phyloP scores from a whole-genome alignment of 352 stramenopile species.

The Pythium aristosporum region DNA sequence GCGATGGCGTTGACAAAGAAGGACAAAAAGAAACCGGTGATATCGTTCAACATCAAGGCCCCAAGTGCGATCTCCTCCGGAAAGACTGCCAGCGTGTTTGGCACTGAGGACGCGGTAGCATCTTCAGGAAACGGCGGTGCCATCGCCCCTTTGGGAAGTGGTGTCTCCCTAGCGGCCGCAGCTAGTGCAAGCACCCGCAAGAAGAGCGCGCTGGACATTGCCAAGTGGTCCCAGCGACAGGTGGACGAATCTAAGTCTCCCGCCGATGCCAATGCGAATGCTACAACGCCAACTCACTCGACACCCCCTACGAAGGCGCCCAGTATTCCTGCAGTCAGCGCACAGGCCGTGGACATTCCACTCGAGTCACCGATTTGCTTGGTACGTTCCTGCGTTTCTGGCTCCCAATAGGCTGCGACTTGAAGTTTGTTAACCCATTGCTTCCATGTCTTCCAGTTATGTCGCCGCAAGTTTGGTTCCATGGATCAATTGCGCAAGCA shows the following conservation, averaged over 20 bases:
- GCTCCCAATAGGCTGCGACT: background rate
- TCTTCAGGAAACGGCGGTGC: background rate
- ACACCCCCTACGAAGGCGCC: background rate
- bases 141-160: background rate
- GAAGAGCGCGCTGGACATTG: conserved; percentile 78
- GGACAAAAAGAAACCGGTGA: conserved; percentile 67
- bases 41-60: conserved; percentile 63
- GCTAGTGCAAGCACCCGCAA: conserved; percentile 47
- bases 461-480: conserved; percentile 76
- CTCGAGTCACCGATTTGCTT: conserved; percentile 76
- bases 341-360: conserved; percentile 43
- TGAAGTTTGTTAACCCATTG: background rate
- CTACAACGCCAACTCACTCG: too few relatives aligned
- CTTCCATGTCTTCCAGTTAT: conserved; percentile 43
- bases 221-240: conserved; percentile 73
- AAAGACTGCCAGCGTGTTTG: conserved; percentile 18
- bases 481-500: conserved; percentile 76
- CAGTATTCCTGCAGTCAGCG: conserved; percentile 1
- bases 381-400: conserved; percentile 35
- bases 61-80: background rate
- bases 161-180: conserved; percentile 20
- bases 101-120: background rate
- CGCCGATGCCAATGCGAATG: background rate
- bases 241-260: conserved; percentile 23
- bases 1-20: conserved; percentile 36